phyloP scores from a whole-genome alignment of 148 eudicot species.

The Limonium bicolor region DNA sequence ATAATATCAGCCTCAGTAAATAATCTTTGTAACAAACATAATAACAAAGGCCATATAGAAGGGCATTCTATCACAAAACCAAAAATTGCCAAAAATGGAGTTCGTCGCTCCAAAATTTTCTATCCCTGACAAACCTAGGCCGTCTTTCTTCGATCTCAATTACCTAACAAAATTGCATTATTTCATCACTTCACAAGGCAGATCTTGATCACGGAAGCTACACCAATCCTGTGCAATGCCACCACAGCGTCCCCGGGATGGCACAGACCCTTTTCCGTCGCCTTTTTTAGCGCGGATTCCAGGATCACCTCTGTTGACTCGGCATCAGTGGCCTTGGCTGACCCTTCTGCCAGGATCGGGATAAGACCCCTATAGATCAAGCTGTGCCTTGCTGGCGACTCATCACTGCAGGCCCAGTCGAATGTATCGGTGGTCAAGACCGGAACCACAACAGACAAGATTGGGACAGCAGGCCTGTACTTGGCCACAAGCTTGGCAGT shows the following conservation, averaged over 20 bases:
- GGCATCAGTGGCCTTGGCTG: conserved; percentile 82
- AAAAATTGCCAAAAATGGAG: no score
- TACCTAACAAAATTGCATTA: no score
- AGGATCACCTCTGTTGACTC: conserved; percentile 83
- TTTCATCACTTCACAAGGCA: conserved; percentile 68
- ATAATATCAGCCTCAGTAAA: no score
- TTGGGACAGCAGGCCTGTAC: conserved; percentile 72
- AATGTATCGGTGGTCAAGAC: conserved; percentile 54
- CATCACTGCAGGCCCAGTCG: conserved; percentile 64
- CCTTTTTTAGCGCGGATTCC: conserved; percentile 62
- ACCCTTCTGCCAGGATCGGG: conserved; percentile 74
- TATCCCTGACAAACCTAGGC: no score
- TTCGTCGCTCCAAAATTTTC: no score
- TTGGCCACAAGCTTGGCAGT: conserved; percentile 75
- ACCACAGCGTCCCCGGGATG: conserved; percentile 64
- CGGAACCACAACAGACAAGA: conserved; percentile 63
- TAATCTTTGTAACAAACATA: no score
- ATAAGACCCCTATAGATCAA: conserved; percentile 53
- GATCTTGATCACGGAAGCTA: conserved; percentile 76
- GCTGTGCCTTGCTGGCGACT: conserved; percentile 66
- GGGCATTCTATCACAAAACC: no score
- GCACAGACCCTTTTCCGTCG: conserved; percentile 43
- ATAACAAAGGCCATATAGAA: no score
- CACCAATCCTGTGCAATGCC: conserved; percentile 79
- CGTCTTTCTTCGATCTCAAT: no score